Evolutionary conservation across 2,329 filamentous ascomycete species (phyloP).

Genomic region (Fusarium setosum): DNA sequence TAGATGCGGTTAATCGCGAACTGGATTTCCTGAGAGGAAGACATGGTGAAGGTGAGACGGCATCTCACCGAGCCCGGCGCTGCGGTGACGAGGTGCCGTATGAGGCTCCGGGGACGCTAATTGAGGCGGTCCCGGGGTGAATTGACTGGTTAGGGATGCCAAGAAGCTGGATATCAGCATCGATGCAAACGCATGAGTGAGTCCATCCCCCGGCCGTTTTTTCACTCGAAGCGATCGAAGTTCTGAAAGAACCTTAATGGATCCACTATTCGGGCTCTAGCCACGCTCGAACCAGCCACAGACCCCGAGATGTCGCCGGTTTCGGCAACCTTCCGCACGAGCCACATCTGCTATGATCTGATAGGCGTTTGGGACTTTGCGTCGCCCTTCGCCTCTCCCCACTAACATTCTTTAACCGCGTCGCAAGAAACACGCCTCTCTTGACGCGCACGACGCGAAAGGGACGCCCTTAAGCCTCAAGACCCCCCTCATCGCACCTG

Average conservation of each 20-base stretch:
- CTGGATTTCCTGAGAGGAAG: constrained; percentile 45
- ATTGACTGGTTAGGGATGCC: constrained; percentile 25
- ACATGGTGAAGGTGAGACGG: constrained; percentile 42
- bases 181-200: constrained; percentile 30
- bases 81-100: constrained; percentile 23
- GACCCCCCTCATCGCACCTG: not conserved
- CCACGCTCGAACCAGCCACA: constrained; percentile 2
- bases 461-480: constrained; percentile 21
- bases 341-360: constrained; percentile 18
- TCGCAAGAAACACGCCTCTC: constrained; percentile 16
- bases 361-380: too few species aligned
- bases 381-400: not conserved
- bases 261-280: constrained; percentile 8
- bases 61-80: constrained; percentile 42
- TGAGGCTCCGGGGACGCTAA: constrained; percentile 17
- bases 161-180: constrained; percentile 16
- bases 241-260: constrained; percentile 17
- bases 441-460: constrained; percentile 32
- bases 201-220: constrained; percentile 34
- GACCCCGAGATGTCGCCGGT: not conserved
- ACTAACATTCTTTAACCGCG: constrained; percentile 21
- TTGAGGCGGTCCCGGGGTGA: constrained; percentile 16
- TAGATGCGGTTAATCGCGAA: constrained; percentile 45
- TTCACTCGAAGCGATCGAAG: constrained; percentile 33
- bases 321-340: not conserved